Evolutionary conservation across 768 basidiomycete genomes (phyloP).

Genomic region (Saitozyma podzolica): DNA sequence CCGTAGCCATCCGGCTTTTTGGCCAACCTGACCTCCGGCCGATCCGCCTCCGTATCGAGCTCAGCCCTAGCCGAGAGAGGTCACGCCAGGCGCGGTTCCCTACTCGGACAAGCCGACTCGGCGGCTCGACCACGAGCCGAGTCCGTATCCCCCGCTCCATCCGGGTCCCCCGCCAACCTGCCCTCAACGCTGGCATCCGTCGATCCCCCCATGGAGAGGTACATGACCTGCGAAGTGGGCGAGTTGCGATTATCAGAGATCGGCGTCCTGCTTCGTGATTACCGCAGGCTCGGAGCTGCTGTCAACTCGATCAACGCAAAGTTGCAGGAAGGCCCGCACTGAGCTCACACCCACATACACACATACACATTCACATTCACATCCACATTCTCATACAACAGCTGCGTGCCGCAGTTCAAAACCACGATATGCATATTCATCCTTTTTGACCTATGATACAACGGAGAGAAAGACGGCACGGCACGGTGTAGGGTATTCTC

Average conservation of each 20-base stretch:
- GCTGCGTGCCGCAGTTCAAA: too few relatives aligned
- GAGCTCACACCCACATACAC: too few relatives aligned
- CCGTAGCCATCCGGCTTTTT: conserved; percentile 23
- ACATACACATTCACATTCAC: too few relatives aligned
- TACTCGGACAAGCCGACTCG: conserved; percentile 9
- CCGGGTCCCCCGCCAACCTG: conserved; percentile 8
- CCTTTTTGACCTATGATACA: background rate
- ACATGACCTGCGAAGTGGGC: conserved; percentile 58
- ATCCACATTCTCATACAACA: too few relatives aligned
- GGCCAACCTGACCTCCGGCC: conserved; percentile 16
- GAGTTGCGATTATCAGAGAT: conserved; percentile 83
- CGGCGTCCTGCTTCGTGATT: conserved; percentile 74
- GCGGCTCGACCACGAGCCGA: conserved; percentile 8
- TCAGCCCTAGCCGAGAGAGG: conserved; percentile 31
- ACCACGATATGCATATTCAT: too few relatives aligned
- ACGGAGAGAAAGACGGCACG: background rate
- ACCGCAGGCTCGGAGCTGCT: conserved; percentile 64
- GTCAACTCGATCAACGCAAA: conserved; percentile 9
- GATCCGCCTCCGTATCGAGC: conserved; percentile 7
- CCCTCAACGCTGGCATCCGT: conserved; percentile 6
- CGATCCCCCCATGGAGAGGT: conserved; percentile 53
- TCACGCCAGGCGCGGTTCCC: conserved; percentile 8
- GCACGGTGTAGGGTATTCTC: background rate
- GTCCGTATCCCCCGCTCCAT: conserved; percentile 4
- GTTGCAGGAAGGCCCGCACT: background rate